phyloP scores from a whole-genome alignment of 345 rosid genomes.

The Raphanus sativus region DNA sequence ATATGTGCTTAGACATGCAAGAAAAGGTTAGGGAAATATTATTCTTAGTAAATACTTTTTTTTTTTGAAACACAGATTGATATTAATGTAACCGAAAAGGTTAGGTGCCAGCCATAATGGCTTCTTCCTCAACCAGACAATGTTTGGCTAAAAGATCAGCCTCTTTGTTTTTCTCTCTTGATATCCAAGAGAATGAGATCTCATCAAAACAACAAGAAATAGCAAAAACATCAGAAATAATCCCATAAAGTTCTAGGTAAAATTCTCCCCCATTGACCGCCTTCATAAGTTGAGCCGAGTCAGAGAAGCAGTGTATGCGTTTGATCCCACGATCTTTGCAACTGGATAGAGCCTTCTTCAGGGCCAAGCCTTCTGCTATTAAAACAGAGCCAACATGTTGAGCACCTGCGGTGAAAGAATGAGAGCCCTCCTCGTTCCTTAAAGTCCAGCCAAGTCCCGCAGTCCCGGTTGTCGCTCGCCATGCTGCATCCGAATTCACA shows the following conservation, averaged over 20 bases:
- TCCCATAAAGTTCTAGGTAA: neutral
- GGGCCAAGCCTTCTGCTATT: neutral
- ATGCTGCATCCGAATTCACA: neutral
- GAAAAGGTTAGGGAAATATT: no score
- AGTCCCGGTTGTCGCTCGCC: neutral
- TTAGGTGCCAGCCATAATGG: neutral
- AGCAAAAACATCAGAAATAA: neutral
- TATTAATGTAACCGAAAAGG: neutral
- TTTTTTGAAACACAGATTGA: neutral
- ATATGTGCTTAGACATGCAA: no score
- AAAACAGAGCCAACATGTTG: neutral
- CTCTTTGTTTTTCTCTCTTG: neutral
- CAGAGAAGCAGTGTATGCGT: neutral
- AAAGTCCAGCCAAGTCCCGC: neutral
- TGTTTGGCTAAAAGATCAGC: neutral
- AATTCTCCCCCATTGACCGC: neutral
- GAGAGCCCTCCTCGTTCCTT: neutral
- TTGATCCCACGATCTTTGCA: neutral
- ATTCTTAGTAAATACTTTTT: no score
- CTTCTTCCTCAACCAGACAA: neutral
- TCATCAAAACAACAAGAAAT: neutral
- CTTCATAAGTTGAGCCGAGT: neutral
- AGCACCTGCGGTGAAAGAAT: no score
- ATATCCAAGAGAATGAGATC: neutral
- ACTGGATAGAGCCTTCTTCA: neutral